phyloP scores from a whole-genome alignment of 1,284 basidiomycete genomes.

The Cutaneotrichosporon curvatum region DNA sequence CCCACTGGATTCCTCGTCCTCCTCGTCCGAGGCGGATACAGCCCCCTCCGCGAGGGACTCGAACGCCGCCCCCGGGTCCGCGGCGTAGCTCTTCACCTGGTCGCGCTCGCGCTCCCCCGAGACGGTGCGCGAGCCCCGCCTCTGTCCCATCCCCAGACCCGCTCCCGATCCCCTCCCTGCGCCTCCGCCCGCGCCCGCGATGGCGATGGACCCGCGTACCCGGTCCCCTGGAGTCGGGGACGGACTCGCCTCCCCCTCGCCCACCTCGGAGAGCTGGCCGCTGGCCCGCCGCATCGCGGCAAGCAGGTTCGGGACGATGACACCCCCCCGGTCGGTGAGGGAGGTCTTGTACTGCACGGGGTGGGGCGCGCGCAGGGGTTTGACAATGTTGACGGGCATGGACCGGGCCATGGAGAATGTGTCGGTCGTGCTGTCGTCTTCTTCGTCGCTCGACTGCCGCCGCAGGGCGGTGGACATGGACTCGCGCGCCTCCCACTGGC shows the following conservation, averaged over 20 bases:
- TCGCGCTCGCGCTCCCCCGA: slow-evolving; percentile 26
- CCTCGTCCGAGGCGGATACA: slow-evolving; percentile 19
- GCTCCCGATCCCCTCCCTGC: background rate
- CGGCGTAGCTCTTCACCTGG: slow-evolving; percentile 23
- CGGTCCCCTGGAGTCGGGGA: no score
- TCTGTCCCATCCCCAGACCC: slow-evolving; percentile 1
- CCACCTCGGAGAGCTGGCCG: background rate
- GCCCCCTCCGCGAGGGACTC: slow-evolving; percentile 30
- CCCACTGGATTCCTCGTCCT: slow-evolving; percentile 14
- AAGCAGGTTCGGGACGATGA: slow-evolving; percentile 38
- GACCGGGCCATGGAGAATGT: slow-evolving; percentile 26
- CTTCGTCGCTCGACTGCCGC: slow-evolving; percentile 12
- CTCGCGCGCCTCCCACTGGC: slow-evolving; percentile 20
- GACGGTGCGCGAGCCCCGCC: slow-evolving; percentile 15
- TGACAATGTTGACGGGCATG: slow-evolving; percentile 39
- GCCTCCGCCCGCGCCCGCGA: background rate
- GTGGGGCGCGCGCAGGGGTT: background rate
- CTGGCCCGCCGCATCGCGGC: slow-evolving; percentile 27
- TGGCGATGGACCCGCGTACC: background rate
- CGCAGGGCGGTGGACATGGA: slow-evolving; percentile 18
- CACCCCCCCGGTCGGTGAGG: slow-evolving; percentile 32
- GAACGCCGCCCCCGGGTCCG: slow-evolving; percentile 38
- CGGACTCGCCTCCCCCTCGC: no score
- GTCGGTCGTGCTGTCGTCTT: slow-evolving; percentile 11
- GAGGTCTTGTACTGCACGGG: slow-evolving; percentile 40